phyloP scores from a whole-genome alignment of 768 basidiomycete genomes.

The Austroboletus festivus region DNA sequence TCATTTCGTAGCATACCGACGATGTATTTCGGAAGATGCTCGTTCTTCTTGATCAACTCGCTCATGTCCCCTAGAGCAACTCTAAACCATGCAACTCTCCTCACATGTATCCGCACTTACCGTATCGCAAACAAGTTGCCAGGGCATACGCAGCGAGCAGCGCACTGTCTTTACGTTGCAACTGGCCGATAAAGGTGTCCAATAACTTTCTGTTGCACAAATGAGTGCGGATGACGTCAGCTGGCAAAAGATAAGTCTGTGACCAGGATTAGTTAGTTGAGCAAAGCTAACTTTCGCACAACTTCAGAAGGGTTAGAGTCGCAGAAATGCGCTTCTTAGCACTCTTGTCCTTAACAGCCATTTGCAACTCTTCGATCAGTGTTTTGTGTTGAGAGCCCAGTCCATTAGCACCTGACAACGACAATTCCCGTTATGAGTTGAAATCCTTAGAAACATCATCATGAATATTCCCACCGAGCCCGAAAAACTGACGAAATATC shows the following conservation, averaged over 20 bases:
- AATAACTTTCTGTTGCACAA: constrained; percentile 12
- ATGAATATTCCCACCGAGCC: constrained; percentile 10
- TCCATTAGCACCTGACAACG: too few species aligned
- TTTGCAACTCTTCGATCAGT: constrained; percentile 14
- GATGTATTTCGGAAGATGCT: constrained; percentile 2
- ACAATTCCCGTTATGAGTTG: too few species aligned
- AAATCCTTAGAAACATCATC: too few species aligned
- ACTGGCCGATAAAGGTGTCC: constrained; percentile 12
- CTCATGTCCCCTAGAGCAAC: constrained; percentile 3
- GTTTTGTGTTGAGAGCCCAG: background rate
- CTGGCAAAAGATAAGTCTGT: constrained; percentile 8
- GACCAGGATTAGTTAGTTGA: background rate
- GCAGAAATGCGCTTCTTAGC: constrained; percentile 20
- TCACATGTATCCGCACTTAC: background rate
- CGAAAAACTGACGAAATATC: constrained; percentile 13
- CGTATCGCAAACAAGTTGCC: background rate
- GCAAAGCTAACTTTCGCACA: constrained; percentile 23
- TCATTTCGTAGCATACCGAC: constrained; percentile 3
- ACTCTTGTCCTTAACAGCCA: background rate
- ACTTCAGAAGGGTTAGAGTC: constrained; percentile 20
- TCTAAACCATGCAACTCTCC: background rate
- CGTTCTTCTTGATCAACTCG: background rate
- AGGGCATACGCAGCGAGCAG: background rate
- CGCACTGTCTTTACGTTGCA: constrained; percentile 10
- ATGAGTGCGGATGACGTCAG: constrained; percentile 1